Percentiles rank a stretch among this genome's conserved stretches.
phyloP scores from a whole-genome alignment of 257 asterid genomes.

The Petunia secreta region DNA sequence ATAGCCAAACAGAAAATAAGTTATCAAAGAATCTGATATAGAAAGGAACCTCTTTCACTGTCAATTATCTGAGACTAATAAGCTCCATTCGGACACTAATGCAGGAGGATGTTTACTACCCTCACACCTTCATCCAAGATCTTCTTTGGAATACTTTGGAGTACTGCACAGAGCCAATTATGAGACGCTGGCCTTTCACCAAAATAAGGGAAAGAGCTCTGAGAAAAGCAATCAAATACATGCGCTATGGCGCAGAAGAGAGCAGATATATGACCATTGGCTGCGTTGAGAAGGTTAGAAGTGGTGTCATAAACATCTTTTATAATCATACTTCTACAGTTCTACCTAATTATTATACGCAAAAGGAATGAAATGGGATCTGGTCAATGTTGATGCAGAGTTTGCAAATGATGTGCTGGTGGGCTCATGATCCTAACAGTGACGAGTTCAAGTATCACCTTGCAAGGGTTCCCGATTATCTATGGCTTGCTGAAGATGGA shows the following conservation, averaged over 20 bases:
- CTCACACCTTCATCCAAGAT: slow-evolving; percentile 65
- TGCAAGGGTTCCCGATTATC: slow-evolving; percentile 76
- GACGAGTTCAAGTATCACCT: slow-evolving; percentile 71
- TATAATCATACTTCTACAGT: background rate
- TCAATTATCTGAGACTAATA: background rate
- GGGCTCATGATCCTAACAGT: slow-evolving; percentile 72
- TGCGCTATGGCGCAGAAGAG: slow-evolving; percentile 68
- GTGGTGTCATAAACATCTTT: no score
- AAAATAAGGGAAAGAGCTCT: slow-evolving; percentile 62
- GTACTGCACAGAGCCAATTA: slow-evolving; percentile 62
- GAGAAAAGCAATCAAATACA: slow-evolving; percentile 55
- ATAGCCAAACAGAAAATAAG: no score
- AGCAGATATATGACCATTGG: slow-evolving; percentile 64
- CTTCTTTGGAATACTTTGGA: slow-evolving; percentile 63
- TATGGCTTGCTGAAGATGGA: slow-evolving; percentile 94
- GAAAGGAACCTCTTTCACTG: background rate
- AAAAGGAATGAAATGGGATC: background rate
- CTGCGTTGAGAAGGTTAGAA: slow-evolving; percentile 58
- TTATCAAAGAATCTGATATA: background rate
- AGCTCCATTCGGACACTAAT: background rate
- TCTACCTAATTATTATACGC: background rate
- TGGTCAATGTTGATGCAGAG: slow-evolving; percentile 39
- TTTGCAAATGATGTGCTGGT: slow-evolving; percentile 87
- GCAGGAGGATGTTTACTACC: slow-evolving; percentile 73
- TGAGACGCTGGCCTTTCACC: slow-evolving; percentile 72